Evolutionary conservation across 1,284 basidiomycete genomes (phyloP), one percentile per base, ranked within the genome.

Genomic region (Malassezia slooffiae): DNA sequence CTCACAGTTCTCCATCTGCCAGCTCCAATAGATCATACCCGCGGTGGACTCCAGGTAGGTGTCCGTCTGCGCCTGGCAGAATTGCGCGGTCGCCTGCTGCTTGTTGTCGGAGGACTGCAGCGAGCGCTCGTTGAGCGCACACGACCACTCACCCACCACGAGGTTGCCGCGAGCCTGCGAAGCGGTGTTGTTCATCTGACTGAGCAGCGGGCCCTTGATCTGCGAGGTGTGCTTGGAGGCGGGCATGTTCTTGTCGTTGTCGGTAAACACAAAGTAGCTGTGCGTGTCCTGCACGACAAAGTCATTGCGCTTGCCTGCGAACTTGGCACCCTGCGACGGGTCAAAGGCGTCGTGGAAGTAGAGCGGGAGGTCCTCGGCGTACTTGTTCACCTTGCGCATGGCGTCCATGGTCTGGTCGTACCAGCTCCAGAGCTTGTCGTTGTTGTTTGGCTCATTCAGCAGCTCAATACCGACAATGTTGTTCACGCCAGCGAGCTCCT

Each of bases 261-360:
- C 22, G 4, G 61, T 66, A 61, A 78, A 83, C 41, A 83, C 81
- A 54, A 64, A 58, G 70, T 72, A 74, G 2, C 81, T 79, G 62
- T 85, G 83, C 62, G 83, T 78, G 54, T 85, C 83, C 53, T 81
- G 76, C 22, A 85, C 78, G 27, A 83, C 75, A 56, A 84, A 85
- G 60, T 85, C 82, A 0, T 67, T 63, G 26, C 81, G 73, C 22
- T 72, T 71, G 2, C 75, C 70, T 17, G 81, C 72, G 52, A 75
- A 83, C 12, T 73, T 61, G 37, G 74, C 75, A 56, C 78, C 82
- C 41, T 75, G 72, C 8, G 72, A 62, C 32, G 82, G 72, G 54
- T 82, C 74, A 64, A 84, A 86, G 1, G 73, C 83, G 54, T 85
- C 80, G 61, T 85, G 81, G 37, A 85, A 70, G 62, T 85, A 85